Evolutionary conservation across 2,329 filamentous ascomycete species (phyloP).

Genomic region (Dactylellina parvicollis): DNA sequence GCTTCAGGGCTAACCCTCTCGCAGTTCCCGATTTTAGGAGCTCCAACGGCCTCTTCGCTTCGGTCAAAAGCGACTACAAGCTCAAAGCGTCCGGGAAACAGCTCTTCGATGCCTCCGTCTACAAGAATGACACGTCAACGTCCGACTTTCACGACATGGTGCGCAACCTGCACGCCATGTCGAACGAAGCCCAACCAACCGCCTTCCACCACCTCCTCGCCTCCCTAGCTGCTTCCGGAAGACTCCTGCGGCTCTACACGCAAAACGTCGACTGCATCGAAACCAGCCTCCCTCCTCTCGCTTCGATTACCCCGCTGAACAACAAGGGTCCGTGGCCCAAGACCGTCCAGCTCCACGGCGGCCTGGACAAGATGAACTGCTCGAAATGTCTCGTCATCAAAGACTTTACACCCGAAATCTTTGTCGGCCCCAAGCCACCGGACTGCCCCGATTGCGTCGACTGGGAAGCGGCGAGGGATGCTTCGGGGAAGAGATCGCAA

Average conservation of each 20-base stretch:
- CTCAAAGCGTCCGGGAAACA: conserved; percentile 93
- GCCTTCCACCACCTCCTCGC: conserved; percentile 93
- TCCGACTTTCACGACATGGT: conserved; percentile 97
- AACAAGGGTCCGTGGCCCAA: conserved; percentile 90
- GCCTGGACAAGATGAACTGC: conserved; percentile 94
- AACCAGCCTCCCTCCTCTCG: conserved; percentile 79
- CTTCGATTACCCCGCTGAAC: conserved; percentile 81
- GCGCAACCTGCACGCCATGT: conserved; percentile 81
- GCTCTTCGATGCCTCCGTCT: conserved; percentile 96
- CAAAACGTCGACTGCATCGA: conserved; percentile 98
- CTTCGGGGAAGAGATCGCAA: conserved; percentile 87
- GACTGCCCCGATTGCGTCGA: conserved; percentile 78
- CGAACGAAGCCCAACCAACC: conserved; percentile 80
- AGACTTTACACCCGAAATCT: conserved; percentile 79
- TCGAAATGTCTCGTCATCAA: conserved; percentile 85
- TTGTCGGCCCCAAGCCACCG: conserved; percentile 84
- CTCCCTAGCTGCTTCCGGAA: conserved; percentile 84
- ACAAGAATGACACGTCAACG: conserved; percentile 88
- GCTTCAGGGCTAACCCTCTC: conserved; percentile 42
- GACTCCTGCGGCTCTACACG: conserved; percentile 88
- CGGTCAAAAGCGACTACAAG: conserved; percentile 84
- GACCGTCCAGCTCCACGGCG: conserved; percentile 92
- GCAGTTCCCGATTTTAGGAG: conserved; percentile 95
- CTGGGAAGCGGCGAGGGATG: conserved; percentile 78
- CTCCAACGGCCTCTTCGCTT: conserved; percentile 85